Percentiles rank a stretch among this genome's conserved stretches.
phyloP scores from a whole-genome alignment of 2,329 filamentous ascomycete species.

The Alternaria conjuncta region DNA sequence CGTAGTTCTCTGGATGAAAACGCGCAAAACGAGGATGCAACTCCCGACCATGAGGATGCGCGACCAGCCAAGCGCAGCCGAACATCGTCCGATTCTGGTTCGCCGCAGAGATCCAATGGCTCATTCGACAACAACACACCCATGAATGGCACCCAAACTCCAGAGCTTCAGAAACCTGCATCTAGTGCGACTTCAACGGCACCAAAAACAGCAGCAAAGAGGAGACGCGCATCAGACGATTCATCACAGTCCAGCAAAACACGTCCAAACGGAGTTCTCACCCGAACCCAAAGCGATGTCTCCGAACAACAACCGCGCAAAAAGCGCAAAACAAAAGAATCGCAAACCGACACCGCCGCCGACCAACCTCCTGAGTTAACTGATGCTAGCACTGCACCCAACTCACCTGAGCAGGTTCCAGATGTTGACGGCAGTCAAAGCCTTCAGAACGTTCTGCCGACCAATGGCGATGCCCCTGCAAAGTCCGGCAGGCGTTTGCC shows the following conservation, averaged over 20 bases:
- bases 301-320: slow-evolving; percentile 46
- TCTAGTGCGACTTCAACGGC: slow-evolving; percentile 25
- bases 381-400: slow-evolving; percentile 44
- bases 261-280: slow-evolving; percentile 42
- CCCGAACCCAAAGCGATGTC: slow-evolving; percentile 44
- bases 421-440: slow-evolving; percentile 41
- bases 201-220: slow-evolving; percentile 36
- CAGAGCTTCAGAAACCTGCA: slow-evolving; percentile 27
- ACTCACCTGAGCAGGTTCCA: slow-evolving; percentile 45
- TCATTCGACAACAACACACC: slow-evolving; percentile 38
- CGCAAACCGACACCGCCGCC: slow-evolving; percentile 31
- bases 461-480: slow-evolving; percentile 45
- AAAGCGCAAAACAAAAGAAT: slow-evolving; percentile 42
- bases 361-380: slow-evolving; percentile 46
- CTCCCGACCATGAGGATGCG: slow-evolving; percentile 43
- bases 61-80: slow-evolving; percentile 48
- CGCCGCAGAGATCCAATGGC: slow-evolving; percentile 39
- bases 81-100: slow-evolving; percentile 48
- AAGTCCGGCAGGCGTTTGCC: slow-evolving; percentile 48
- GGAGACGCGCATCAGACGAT: slow-evolving; percentile 43
- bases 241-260: slow-evolving; percentile 42
- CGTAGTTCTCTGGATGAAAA: slow-evolving; percentile 48
- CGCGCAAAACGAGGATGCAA: slow-evolving; percentile 37
- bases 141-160: slow-evolving; percentile 37
- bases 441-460: slow-evolving; percentile 44